Evolutionary conservation across 2,329 filamentous ascomycete species (phyloP).

Genomic region (Aspergillus proliferans): DNA sequence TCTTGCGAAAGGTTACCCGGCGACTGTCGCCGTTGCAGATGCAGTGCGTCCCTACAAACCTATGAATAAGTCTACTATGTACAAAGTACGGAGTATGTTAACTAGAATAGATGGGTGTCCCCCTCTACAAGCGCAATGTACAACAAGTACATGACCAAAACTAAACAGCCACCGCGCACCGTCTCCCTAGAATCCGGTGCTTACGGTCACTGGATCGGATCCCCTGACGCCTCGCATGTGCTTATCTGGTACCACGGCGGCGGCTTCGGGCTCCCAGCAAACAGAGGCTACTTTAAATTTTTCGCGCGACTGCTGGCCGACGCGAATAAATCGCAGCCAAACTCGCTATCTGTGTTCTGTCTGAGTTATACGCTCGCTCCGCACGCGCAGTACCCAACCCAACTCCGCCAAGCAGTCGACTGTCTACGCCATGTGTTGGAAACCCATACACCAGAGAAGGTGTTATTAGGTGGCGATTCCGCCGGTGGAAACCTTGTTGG

Average conservation of each 20-base stretch:
- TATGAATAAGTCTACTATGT: neutral
- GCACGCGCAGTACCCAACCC: slow-evolving; percentile 37
- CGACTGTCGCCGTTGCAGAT: slow-evolving; percentile 25
- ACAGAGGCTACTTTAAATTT: slow-evolving; percentile 45
- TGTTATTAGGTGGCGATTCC: slow-evolving; percentile 41
- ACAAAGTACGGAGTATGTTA: neutral
- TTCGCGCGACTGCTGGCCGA: slow-evolving; percentile 39
- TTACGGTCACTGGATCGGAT: slow-evolving; percentile 34
- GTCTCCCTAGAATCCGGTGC: slow-evolving; percentile 29
- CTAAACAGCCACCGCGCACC: slow-evolving; percentile 17
- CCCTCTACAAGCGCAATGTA: slow-evolving; percentile 25
- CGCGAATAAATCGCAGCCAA: slow-evolving; percentile 31
- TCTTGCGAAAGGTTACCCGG: slow-evolving; percentile 25
- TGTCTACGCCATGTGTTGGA: slow-evolving; percentile 34
- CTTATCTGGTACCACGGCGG: slow-evolving; percentile 42
- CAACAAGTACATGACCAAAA: slow-evolving; percentile 19
- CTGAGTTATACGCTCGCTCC: slow-evolving; percentile 56
- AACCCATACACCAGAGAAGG: slow-evolving; percentile 25
- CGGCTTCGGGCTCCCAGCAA: slow-evolving; percentile 49
- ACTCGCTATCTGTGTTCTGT: slow-evolving; percentile 46
- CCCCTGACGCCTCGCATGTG: slow-evolving; percentile 30
- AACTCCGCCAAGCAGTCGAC: slow-evolving; percentile 37
- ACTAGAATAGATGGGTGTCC: slow-evolving; percentile 11
- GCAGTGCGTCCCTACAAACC: slow-evolving; percentile 17
- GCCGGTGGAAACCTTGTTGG: slow-evolving; percentile 39